Base-by-base conservation (phyloP, 176 grass and related monocot species). In the Musa itinerans region DNA sequence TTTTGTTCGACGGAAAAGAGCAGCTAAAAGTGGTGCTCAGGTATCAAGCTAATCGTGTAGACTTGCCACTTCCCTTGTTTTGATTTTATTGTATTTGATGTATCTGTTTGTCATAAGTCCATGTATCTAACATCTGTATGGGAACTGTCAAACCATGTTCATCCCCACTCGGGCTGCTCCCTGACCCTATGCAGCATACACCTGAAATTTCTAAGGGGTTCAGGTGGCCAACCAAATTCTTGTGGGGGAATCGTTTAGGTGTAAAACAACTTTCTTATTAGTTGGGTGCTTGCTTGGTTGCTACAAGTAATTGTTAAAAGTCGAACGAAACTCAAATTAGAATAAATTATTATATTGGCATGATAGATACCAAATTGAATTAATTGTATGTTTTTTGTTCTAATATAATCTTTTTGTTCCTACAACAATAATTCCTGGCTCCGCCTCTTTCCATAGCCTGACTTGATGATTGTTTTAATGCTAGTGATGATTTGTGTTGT, bases 1-100 rank as follows among this genome's bases (percentile, higher is more conserved):
- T n/a, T 80, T 61, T 73, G 69, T 80, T 72, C 55, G 78, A 13
- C 78, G 71, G 43, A 80, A 69, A 80, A 73, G 68, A 80, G 78
- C 78, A 72, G 69, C 78, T 51, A 80, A 80, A 55, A 72, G 29
- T 64, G 54, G 68, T 12, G 6, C 68, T 72, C 78, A 80, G 78
- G 78, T 80, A 80, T 63, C 8, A 1, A 54, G 22, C 14, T n/a
- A 23, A 54, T 49, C 67, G 9, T 65, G 24, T 57, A 56, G 48
- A 26, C 22, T 66, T 27, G 9, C 20, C 11, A 14, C 21, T 4
- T 43, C 14, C 17, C 1, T 52, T 48, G 19, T 16, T 49, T 68
- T 14, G 48, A 20, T 11, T 43, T 34, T 78, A 43, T 69, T 52
- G 7, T 25, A 69, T 17, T 52, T 63, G 11, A 51, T 0, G 13